These are phyloP conservation scores for Penicillium sp. DNA, from an alignment of 2,329 filamentous ascomycete species.

Conservation along the genomic window DNA sequence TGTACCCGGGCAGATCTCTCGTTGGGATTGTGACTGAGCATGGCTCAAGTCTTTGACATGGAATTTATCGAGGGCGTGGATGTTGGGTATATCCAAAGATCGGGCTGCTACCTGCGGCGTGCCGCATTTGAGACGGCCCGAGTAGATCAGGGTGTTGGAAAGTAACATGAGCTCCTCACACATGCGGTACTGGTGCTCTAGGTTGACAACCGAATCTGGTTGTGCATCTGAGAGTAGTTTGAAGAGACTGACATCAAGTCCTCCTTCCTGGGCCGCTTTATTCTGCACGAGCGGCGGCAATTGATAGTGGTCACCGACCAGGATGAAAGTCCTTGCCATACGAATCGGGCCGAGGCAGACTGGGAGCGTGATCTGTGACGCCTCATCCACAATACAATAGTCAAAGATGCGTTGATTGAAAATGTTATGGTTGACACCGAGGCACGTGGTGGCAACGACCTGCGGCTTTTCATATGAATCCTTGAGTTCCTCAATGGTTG, in stretches of 20 bases:
- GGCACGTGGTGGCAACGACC: constrained; percentile 90
- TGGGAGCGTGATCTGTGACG: constrained; percentile 93
- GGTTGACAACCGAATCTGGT: constrained; percentile 79
- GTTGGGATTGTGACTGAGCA: constrained; percentile 20
- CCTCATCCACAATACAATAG: constrained; percentile 98
- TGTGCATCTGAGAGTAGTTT: constrained; percentile 88
- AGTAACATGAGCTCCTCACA: constrained; percentile 94
- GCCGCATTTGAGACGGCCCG: constrained; percentile 85
- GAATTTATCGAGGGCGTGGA: constrained; percentile 57
- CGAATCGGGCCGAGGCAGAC: constrained; percentile 92
- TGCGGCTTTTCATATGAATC: constrained; percentile 79
- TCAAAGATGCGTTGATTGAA: constrained; percentile 90
- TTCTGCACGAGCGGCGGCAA: constrained; percentile 92
- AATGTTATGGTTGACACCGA: constrained; percentile 83
- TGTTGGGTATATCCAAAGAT: constrained; percentile 65
- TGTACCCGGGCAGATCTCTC: constrained; percentile 56
- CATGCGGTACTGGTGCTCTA: constrained; percentile 98
- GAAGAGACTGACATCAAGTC: constrained; percentile 89
- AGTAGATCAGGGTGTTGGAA: constrained; percentile 89
- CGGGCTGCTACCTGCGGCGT: constrained; percentile 69
- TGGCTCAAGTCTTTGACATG: constrained; percentile 45
- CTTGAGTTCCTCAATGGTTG: constrained; percentile 77
- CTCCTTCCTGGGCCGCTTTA: constrained; percentile 78
- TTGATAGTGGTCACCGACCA: constrained; percentile 96
- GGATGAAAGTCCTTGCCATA: constrained; percentile 86